These are phyloP conservation scores for Aethionema arabicum DNA, from an alignment of 345 rosid genomes.

Conservation along the genomic window DNA sequence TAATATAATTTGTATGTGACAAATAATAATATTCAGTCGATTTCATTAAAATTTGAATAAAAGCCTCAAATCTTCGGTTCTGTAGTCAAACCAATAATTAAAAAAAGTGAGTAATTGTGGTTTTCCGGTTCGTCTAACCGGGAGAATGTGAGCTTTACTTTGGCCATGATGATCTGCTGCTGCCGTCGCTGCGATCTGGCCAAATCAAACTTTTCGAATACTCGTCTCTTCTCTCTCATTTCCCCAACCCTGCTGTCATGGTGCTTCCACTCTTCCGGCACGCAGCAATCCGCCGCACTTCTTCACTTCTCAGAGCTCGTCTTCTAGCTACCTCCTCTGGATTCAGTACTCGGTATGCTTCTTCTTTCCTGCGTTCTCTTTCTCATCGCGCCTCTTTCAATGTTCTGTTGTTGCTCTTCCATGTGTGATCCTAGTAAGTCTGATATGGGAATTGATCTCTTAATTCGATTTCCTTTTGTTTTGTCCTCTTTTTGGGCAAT, in stretches of 20 bases:
- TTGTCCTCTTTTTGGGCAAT: background rate
- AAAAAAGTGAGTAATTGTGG: background rate
- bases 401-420: conserved; percentile 4
- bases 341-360: conserved; percentile 54
- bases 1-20: too few relatives aligned
- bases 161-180: conserved; percentile 14
- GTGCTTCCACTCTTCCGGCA: conserved; percentile 85
- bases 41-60: too few relatives aligned
- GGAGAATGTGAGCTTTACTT: conserved; percentile 14
- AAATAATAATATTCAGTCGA: too few relatives aligned
- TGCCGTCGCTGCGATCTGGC: conserved; percentile 38
- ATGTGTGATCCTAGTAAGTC: conserved; percentile 17
- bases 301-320: conserved; percentile 65
- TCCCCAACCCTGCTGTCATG: conserved; percentile 40
- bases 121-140: conserved; percentile 25
- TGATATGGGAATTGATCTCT: conserved; percentile 13
- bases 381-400: background rate
- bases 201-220: conserved; percentile 10
- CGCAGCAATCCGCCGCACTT: conserved; percentile 58
- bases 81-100: background rate
- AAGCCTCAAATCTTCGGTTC: too few relatives aligned
- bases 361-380: conserved; percentile 3
- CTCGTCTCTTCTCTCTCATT: conserved; percentile 15
- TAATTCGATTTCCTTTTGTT: background rate
- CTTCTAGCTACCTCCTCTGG: conserved; percentile 51